Base-by-base conservation (phyloP, 306 rosid species). In the Rosa chinensis region DNA sequence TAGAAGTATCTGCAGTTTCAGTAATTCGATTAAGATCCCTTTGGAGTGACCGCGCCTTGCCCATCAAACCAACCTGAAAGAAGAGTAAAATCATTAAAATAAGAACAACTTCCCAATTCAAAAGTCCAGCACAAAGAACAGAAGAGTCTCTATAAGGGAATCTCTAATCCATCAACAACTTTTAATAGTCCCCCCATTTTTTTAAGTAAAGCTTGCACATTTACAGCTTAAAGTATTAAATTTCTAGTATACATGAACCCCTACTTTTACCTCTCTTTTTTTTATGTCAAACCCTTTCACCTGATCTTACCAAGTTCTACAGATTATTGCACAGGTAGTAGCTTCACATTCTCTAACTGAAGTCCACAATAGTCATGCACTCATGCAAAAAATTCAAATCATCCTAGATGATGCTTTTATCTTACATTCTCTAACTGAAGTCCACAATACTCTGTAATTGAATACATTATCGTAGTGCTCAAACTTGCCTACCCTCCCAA, bases 11-110 rank as follows among this genome's bases (percentile, higher is more conserved):
- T 8, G 99, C 99, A 84, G 85, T 87, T 85, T 83, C 86, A 71
- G 97, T 95, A 82, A 94, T 92, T 87, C 89, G 89, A 86, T 92
- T 86, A 80, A 94, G 87, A 87, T 92, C 97, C 79, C 79, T 86
- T 78, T 94, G 99, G 81, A 94, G 93, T 8, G 86, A 59, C 61
- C 92, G 88, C 13, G 90, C 99, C 94, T 87, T 85, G 48, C 99
- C 99, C 89, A 92, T 82, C 89, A 94, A 84, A 64, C 95, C 99
- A 74, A 92, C 97, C 99, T 94, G 35, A 28, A 28, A 28, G 2
- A 1, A 28, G 32, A 28, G 32, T 14, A 32, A 1, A 32, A 66
- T 48, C 5, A 63, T 14, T 12, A 75, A 59, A 52, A 20, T 6
- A 52, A 80, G 67, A 81, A 76, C 40, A 78, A 70, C 74, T 1